Percentiles rank a stretch among this genome's conserved stretches.
Evolutionary conservation across 257 asterid genomes (phyloP).

Genomic region (Cordia subcordata): DNA sequence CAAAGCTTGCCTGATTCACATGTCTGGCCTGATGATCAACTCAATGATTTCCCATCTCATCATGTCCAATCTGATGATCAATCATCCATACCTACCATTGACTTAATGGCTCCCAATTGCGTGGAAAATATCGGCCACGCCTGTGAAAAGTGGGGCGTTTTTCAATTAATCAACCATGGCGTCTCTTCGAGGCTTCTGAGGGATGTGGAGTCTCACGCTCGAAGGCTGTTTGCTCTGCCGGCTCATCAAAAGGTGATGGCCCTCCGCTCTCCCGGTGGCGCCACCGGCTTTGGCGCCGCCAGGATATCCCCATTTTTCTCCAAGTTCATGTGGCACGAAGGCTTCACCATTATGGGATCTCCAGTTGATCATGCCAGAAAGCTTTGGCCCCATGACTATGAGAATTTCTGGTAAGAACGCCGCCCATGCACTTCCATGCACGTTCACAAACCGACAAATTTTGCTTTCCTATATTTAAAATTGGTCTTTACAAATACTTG

Average conservation of each 20-base stretch:
- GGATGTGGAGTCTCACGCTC: constrained; percentile 43
- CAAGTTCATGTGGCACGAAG: constrained; percentile 85
- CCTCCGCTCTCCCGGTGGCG: constrained; percentile 44
- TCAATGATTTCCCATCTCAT: constrained; percentile 6
- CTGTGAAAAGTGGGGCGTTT: constrained; percentile 55
- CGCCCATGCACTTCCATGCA: constrained; percentile 26
- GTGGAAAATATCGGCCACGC: constrained; percentile 51
- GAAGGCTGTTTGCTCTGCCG: constrained; percentile 52
- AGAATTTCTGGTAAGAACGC: constrained; percentile 64
- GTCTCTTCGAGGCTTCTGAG: constrained; percentile 31
- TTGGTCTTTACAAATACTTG: too few species aligned
- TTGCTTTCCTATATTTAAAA: background rate
- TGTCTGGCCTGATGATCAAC: constrained; percentile 38
- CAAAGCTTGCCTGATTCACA: constrained; percentile 57
- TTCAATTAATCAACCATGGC: constrained; percentile 55
- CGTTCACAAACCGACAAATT: background rate
- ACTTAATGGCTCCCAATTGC: constrained; percentile 38
- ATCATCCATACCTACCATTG: constrained; percentile 32
- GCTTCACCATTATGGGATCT: constrained; percentile 76
- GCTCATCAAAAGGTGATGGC: constrained; percentile 35
- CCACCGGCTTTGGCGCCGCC: constrained; percentile 77
- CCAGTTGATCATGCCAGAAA: constrained; percentile 52
- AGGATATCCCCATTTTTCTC: constrained; percentile 58
- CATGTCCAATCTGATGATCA: background rate
- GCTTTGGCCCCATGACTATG: constrained; percentile 64